phyloP scores from a whole-genome alignment of 2,329 filamentous ascomycete species.

The Chalaropsis ovoidea region DNA sequence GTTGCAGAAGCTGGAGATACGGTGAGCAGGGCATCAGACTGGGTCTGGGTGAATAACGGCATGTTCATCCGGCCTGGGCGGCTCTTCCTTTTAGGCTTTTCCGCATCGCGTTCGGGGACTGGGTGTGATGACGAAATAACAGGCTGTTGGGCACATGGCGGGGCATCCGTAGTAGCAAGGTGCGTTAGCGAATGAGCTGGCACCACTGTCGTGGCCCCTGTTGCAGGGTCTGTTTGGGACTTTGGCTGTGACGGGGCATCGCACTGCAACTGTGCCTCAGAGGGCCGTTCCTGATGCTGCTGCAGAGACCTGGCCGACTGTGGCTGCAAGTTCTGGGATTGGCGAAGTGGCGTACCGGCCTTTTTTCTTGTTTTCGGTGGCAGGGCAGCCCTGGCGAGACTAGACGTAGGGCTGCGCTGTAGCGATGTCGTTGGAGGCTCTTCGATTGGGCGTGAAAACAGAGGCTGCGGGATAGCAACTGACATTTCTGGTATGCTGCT shows the following conservation, averaged over 20 bases:
- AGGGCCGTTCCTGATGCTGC: background rate
- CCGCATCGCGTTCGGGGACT: background rate
- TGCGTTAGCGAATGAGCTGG: slow-evolving; percentile 12
- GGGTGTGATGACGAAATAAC: background rate
- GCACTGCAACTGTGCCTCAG: background rate
- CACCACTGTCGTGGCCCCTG: slow-evolving; percentile 9
- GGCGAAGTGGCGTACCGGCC: background rate
- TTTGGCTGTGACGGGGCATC: slow-evolving; percentile 9
- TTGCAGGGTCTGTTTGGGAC: background rate
- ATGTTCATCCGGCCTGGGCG: slow-evolving; percentile 22
- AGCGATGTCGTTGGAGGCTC: background rate
- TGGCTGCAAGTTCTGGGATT: background rate
- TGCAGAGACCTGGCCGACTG: background rate
- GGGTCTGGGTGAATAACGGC: slow-evolving; percentile 17
- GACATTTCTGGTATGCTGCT: background rate
- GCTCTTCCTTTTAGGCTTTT: background rate
- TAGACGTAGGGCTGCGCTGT: background rate
- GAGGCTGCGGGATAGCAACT: background rate
- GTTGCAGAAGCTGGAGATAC: background rate
- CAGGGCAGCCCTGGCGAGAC: background rate
- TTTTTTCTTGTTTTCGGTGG: background rate
- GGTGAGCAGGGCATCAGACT: background rate
- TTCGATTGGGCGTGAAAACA: background rate
- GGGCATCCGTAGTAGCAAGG: background rate
- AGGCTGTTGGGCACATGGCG: slow-evolving; percentile 13